Evolutionary conservation across 176 grass and related monocot species (phyloP).

Genomic region (Guadua angustifolia): DNA sequence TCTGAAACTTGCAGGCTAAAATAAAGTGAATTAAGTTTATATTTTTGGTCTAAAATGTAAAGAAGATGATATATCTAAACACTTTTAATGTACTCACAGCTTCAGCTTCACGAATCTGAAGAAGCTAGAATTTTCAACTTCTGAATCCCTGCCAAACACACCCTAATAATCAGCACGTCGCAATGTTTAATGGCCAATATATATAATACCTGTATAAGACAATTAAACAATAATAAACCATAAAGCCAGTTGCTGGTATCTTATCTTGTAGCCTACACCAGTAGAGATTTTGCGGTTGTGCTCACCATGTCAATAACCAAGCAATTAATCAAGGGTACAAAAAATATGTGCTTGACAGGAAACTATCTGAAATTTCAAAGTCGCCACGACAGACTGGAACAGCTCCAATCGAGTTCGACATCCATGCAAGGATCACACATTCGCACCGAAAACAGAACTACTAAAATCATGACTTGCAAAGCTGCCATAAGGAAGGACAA

Average conservation of each 20-base stretch:
- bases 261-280: slow-evolving; percentile 8
- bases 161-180: neutral
- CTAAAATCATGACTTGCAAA: neutral
- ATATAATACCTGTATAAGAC: neutral
- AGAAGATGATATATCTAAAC: too few species aligned
- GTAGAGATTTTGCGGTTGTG: neutral
- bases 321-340: neutral
- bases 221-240: slow-evolving; percentile 27
- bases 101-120: too few species aligned
- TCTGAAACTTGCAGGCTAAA: too few species aligned
- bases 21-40: too few species aligned
- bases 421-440: slow-evolving; percentile 4
- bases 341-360: neutral
- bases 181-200: neutral
- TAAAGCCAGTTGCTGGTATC: neutral
- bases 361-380: slow-evolving; percentile 25
- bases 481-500: neutral
- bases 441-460: neutral
- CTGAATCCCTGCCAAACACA: too few species aligned
- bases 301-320: neutral
- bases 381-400: slow-evolving; percentile 12
- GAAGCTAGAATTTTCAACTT: too few species aligned
- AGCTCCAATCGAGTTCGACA: neutral
- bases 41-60: too few species aligned
- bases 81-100: too few species aligned